A percentile compares a stretch with the other conserved stretches of the same genome.
Conservation (phyloP, 1,139 yeast genomes). For the Saccharomyces hybrid region DNA sequence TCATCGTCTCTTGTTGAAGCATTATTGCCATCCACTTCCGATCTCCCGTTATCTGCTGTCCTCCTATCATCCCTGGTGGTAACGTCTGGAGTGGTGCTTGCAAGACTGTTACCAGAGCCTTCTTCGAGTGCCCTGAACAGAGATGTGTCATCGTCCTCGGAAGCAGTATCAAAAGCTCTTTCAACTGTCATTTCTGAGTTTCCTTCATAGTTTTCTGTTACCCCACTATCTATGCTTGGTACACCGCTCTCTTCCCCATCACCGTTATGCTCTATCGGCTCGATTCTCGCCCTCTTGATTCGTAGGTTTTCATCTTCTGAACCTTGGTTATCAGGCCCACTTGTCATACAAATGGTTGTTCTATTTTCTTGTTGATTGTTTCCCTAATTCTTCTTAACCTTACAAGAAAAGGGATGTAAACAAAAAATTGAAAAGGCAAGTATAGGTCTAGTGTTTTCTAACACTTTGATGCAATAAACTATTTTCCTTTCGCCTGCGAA, state of each 20-base stretch:
- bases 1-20: slow-evolving; percentile 3
- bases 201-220: background rate
- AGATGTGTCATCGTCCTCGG: background rate
- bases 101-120: background rate
- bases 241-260: background rate
- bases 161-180: background rate
- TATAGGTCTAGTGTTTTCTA: background rate
- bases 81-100: background rate
- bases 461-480: background rate
- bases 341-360: background rate
- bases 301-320: background rate
- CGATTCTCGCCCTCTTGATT: background rate
- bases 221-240: background rate
- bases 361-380: background rate
- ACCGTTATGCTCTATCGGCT: background rate
- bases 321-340: slow-evolving; percentile 3
- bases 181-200: background rate
- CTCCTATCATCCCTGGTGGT: background rate
- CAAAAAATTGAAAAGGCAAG: background rate
- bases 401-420: background rate
- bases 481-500: background rate
- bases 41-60: background rate
- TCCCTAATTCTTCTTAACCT: background rate
- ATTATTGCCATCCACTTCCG: slow-evolving; percentile 2
- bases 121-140: background rate